phyloP scores from a whole-genome alignment of 2,329 filamentous ascomycete species.

The Apiospora marii region DNA sequence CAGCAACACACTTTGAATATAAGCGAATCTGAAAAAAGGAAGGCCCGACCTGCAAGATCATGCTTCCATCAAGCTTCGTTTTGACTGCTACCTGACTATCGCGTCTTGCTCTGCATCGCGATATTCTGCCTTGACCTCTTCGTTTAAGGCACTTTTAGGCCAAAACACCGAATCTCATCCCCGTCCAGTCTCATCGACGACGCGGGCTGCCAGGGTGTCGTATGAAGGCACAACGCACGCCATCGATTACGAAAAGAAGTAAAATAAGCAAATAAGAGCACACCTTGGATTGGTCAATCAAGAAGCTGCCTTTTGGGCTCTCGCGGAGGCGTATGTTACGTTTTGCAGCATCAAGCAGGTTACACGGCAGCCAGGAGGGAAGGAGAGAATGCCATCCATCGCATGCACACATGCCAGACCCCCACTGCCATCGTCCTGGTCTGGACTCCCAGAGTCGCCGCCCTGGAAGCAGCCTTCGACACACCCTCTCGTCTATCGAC shows the following conservation, averaged over 20 bases:
- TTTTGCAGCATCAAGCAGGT: neutral
- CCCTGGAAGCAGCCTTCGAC: neutral
- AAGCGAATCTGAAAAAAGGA: neutral
- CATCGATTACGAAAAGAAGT: neutral
- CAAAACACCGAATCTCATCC: neutral
- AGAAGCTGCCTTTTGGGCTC: neutral
- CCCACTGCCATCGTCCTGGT: slow-evolving; percentile 1
- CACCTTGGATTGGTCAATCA: neutral
- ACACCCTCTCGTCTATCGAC: neutral
- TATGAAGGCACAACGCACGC: neutral
- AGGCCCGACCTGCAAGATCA: slow-evolving; percentile 7
- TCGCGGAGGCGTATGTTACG: neutral
- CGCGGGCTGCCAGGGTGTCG: neutral
- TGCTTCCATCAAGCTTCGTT: neutral
- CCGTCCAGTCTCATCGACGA: neutral
- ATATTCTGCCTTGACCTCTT: neutral
- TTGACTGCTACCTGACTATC: slow-evolving; percentile 10
- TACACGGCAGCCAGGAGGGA: neutral
- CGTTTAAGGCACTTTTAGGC: neutral
- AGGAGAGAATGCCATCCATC: neutral
- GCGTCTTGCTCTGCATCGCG: neutral
- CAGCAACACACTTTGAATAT: neutral
- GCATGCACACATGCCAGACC: neutral
- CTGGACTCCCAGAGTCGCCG: neutral
- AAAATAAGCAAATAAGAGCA: neutral